These are phyloP conservation scores for Lupinus albus DNA, from an alignment of 306 rosid species.

Conservation along the genomic window DNA sequence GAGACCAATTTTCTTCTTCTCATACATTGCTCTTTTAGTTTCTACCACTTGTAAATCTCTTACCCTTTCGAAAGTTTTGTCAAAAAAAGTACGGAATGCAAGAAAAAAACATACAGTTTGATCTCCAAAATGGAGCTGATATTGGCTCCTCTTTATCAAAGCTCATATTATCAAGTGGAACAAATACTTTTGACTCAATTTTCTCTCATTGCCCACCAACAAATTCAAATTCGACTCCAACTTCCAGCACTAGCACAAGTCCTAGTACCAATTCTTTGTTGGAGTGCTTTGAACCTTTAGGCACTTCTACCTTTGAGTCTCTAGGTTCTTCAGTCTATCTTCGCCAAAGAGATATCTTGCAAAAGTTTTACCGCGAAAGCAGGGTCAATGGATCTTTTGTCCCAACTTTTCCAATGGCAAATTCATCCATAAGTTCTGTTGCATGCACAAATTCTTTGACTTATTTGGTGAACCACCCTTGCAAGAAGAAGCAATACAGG, in stretches of 20 bases:
- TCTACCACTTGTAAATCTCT: background rate
- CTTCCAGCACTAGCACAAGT: background rate
- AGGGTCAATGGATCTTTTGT: slow-evolving; percentile 27
- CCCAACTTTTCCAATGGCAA: slow-evolving; percentile 11
- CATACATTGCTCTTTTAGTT: background rate
- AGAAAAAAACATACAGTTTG: slow-evolving; percentile 35
- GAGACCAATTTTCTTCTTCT: slow-evolving; percentile 47
- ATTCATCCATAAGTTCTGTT: slow-evolving; percentile 20
- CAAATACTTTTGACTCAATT: slow-evolving; percentile 85
- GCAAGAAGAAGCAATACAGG: slow-evolving; percentile 80
- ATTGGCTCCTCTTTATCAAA: slow-evolving; percentile 67
- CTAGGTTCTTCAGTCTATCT: slow-evolving; percentile 81
- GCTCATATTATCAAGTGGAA: slow-evolving; percentile 62
- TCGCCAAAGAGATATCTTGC: slow-evolving; percentile 76
- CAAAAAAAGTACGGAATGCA: slow-evolving; percentile 50
- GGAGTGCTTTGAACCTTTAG: slow-evolving; percentile 47
- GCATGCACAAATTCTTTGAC: slow-evolving; percentile 2
- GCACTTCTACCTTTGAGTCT: slow-evolving; percentile 57
- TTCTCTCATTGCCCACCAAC: slow-evolving; percentile 57
- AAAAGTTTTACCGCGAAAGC: slow-evolving; percentile 63
- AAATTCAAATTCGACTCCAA: background rate
- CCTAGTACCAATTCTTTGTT: slow-evolving; percentile 32
- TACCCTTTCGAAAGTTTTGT: background rate
- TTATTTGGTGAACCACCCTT: slow-evolving; percentile 27
- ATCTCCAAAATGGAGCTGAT: slow-evolving; percentile 38